A percentile compares a stretch with the other conserved stretches of the same genome.
Evolutionary conservation across 2,329 filamentous ascomycete species (phyloP).

Genomic region (Colletotrichum tamarilloi): DNA sequence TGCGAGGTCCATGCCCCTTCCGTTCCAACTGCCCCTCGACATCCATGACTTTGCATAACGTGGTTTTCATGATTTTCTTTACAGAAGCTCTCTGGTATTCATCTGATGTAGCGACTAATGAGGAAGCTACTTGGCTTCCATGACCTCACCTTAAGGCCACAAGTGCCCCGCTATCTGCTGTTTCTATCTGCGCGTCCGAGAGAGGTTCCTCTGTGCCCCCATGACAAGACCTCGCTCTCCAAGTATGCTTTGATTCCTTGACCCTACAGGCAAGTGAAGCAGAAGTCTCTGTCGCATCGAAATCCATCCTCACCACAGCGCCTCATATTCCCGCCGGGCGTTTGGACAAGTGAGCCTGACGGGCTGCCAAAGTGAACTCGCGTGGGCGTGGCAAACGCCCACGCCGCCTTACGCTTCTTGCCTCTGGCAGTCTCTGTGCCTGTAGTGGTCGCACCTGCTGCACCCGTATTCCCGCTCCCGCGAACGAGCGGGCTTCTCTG

Average conservation of each 20-base stretch:
- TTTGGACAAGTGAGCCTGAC: constrained; percentile 48
- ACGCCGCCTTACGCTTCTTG: constrained; percentile 27
- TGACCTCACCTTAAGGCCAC: background rate
- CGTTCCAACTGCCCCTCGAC: constrained; percentile 4
- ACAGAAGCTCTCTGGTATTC: constrained; percentile 32
- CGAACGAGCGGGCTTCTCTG: background rate
- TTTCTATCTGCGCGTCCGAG: background rate
- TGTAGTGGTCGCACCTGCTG: background rate
- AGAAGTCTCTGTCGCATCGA: constrained; percentile 67
- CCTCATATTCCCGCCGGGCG: constrained; percentile 61
- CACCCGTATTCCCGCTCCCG: background rate
- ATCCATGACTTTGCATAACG: constrained; percentile 26
- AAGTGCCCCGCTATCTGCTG: background rate
- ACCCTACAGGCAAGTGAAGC: constrained; percentile 64
- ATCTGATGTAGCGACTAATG: constrained; percentile 34
- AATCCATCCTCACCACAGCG: constrained; percentile 68
- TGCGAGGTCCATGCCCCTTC: constrained; percentile 15
- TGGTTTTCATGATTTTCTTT: constrained; percentile 28
- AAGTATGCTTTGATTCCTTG: background rate
- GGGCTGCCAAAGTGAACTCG: constrained; percentile 34
- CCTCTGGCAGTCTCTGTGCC: background rate
- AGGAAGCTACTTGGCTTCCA: constrained; percentile 23
- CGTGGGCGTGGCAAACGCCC: constrained; percentile 27
- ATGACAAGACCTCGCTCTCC: background rate
- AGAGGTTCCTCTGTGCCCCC: background rate